Evolutionary conservation across 2,329 filamentous ascomycete genomes (phyloP).

Genomic region (Phialophora expanda): DNA sequence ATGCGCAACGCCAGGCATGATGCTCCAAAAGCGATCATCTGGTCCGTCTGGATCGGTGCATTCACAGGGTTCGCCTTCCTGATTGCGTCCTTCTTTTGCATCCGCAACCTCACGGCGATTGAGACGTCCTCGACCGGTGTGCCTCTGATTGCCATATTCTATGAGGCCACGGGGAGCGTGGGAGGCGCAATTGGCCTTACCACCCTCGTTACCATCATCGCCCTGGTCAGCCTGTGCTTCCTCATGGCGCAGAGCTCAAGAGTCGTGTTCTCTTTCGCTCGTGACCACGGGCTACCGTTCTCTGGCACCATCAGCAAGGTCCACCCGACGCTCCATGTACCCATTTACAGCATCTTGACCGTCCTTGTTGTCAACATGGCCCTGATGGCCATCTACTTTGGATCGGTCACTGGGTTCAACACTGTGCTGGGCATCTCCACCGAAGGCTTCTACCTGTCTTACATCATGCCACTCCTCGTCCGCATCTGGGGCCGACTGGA

Average conservation of each 20-base stretch:
- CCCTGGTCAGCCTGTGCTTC: conserved; percentile 44
- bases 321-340: conserved; percentile 53
- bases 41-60: conserved; percentile 44
- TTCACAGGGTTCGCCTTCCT: conserved; percentile 38
- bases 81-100: conserved; percentile 38
- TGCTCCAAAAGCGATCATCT: conserved; percentile 17
- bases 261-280: conserved; percentile 50
- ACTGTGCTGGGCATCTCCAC: conserved; percentile 63
- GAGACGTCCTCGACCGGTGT: conserved; percentile 48
- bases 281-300: conserved; percentile 18
- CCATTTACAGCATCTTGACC: conserved; percentile 38
- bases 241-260: conserved; percentile 53
- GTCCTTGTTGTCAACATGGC: conserved; percentile 55
- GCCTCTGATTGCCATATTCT: conserved; percentile 54
- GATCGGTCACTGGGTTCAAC: conserved; percentile 60
- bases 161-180: conserved; percentile 50
- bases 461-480: conserved; percentile 60
- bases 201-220: conserved; percentile 39
- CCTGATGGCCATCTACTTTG: conserved; percentile 61
- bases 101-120: conserved; percentile 40
- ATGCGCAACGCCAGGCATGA: conserved; percentile 41
- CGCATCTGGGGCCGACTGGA: conserved; percentile 56
- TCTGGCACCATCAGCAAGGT: conserved; percentile 45
- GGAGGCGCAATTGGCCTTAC: conserved; percentile 53
- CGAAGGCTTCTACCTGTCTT: conserved; percentile 64